Evolutionary conservation across 306 rosid genomes (phyloP), one percentile per base, ranked within the genome.

Genomic region (Coriaria nepalensis): DNA sequence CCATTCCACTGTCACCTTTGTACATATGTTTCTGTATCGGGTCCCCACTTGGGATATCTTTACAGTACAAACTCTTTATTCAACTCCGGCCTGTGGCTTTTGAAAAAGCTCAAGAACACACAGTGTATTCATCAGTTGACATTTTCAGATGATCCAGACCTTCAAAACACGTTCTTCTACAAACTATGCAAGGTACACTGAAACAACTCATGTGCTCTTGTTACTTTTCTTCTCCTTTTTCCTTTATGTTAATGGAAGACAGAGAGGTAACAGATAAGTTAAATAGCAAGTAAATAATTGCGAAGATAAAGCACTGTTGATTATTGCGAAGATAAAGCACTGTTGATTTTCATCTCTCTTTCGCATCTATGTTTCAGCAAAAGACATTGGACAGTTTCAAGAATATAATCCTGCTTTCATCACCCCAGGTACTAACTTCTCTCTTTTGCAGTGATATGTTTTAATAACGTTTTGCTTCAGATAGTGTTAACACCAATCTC

Each of bases 31-130:
- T 88, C 97, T 47, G 65, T 88, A 72, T 88, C 97, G 44, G 97
- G 95, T 52, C 97, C 97, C 34, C 97, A 88, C 73, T 70, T 88
- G 71, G 97, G 97, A 37, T 88, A 88, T 74, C 95, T 88, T 45
- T 88, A 88, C 66, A 78, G 90, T 73, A 78, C 97, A n/a, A 84
- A 88, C 70, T 78, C 95, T 8, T 73, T 84, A 61, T 88, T 88
- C 59, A 88, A 84, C 64, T 88, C 97, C 51, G 95, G 97, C 49
- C 62, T 88, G 61, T 88, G 97, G 97, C 68, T 88, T 71, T 67
- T 84, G 78, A 88, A 84, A 88, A 88, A 73, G 71, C 66, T 84
- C 53, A 88, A 74, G 73, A 72, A 78, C 65, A 78, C 95, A 9
- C 95, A 75, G 47, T 88, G 95, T 79, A 78, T 88, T 76, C 83